Evolutionary conservation across 805 yeast genomes (phyloP).

Genomic region (Wickerhamiella shivajii): DNA sequence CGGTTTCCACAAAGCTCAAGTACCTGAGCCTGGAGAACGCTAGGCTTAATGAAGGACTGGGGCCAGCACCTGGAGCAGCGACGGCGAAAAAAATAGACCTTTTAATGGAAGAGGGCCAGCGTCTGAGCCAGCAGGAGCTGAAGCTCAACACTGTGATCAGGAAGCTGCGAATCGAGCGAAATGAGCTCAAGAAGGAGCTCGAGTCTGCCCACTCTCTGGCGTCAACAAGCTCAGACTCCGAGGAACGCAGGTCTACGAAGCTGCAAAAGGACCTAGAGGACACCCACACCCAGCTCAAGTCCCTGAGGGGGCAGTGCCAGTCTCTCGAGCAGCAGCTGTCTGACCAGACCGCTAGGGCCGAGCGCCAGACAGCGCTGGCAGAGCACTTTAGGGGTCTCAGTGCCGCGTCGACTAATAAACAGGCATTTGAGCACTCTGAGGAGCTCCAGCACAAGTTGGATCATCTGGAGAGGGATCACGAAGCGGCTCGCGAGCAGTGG

Average conservation of each 20-base stretch:
- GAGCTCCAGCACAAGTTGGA: conserved; percentile 33
- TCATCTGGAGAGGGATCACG: conserved; percentile 52
- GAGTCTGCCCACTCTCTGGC: background rate
- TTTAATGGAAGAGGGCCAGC: conserved; percentile 32
- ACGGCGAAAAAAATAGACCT: conserved; percentile 47
- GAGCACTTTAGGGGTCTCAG: conserved; percentile 32
- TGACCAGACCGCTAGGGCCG: conserved; percentile 57
- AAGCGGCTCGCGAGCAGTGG: conserved; percentile 72
- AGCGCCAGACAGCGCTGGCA: conserved; percentile 44
- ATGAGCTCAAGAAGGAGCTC: conserved; percentile 14
- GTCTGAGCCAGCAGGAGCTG: conserved; percentile 33
- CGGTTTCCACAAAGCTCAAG: conserved; percentile 11
- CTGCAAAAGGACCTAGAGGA: no score
- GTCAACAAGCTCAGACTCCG: no score
- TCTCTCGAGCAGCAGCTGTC: conserved; percentile 18
- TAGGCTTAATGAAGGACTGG: background rate
- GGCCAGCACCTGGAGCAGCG: conserved; percentile 7
- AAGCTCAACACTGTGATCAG: conserved; percentile 53
- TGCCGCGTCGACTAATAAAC: conserved; percentile 14
- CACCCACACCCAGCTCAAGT: conserved; percentile 29
- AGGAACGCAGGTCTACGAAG: no score
- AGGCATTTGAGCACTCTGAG: conserved; percentile 27
- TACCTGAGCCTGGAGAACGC: conserved; percentile 9
- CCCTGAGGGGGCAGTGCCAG: conserved; percentile 21
- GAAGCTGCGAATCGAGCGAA: conserved; percentile 35